These are phyloP conservation scores for Phytophthora brassicae DNA, from an alignment of 352 stramenopile genomes.

Conservation along the genomic window DNA sequence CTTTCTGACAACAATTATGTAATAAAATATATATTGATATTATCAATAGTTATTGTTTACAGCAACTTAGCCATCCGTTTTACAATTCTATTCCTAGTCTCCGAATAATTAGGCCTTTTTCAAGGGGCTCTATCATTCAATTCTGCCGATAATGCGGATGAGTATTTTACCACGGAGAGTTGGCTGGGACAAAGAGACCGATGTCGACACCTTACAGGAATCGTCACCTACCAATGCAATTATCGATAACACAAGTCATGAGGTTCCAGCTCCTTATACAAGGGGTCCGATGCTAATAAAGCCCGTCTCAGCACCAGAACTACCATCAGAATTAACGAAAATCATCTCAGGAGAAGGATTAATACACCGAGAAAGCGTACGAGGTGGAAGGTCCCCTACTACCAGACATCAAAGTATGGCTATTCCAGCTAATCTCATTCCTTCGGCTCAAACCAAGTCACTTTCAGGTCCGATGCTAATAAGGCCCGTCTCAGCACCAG, in stretches of 20 bases:
- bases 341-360: background rate
- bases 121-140: background rate
- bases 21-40: no score
- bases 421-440: constrained; percentile 6
- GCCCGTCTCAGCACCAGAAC: background rate
- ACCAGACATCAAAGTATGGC: background rate
- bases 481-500: background rate
- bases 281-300: constrained; percentile 9
- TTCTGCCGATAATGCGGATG: background rate
- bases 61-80: no score
- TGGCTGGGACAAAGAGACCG: constrained; percentile 10
- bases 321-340: constrained; percentile 13
- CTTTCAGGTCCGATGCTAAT: no score
- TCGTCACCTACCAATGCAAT: constrained; percentile 3
- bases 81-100: background rate
- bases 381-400: constrained; percentile 3
- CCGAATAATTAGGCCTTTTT: background rate
- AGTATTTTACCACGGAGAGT: constrained; percentile 7
- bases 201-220: background rate
- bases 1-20: no score
- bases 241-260: constrained; percentile 1
- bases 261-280: background rate
- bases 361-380: background rate
- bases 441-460: constrained; percentile 1
- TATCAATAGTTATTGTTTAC: no score